A percentile compares a stretch with the other conserved stretches of the same genome.
Conservation (phyloP, 2,329 filamentous ascomycete species). For the Seiridium unicorne region DNA sequence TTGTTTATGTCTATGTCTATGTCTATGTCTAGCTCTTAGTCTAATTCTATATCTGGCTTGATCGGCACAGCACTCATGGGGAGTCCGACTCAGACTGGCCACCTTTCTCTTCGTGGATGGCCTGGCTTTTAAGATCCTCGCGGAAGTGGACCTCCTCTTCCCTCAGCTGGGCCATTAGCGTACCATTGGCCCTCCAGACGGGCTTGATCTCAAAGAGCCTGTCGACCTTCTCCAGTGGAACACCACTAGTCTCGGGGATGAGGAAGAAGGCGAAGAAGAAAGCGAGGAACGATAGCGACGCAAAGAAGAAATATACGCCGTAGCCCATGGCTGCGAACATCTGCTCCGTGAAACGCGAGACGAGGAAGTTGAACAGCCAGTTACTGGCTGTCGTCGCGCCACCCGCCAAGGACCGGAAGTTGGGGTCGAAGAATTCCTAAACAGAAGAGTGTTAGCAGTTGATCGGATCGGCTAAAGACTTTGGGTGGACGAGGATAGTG, state of each 20-base stretch:
- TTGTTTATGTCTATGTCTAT: too few relatives aligned
- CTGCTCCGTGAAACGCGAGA: constrained; percentile 50
- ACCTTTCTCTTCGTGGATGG: neutral
- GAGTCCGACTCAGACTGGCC: neutral
- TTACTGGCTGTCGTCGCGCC: constrained; percentile 52
- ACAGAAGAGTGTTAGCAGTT: neutral
- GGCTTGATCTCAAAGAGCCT: constrained; percentile 59
- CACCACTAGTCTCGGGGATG: constrained; percentile 43
- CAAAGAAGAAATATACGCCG: constrained; percentile 67
- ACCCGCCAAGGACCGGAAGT: constrained; percentile 1
- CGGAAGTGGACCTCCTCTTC: constrained; percentile 4
- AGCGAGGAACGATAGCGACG: constrained; percentile 64
- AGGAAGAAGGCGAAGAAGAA: constrained; percentile 66
- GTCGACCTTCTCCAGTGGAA: constrained; percentile 63
- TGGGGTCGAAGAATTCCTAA: constrained; percentile 7
- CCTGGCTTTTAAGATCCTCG: neutral
- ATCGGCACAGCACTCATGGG: neutral
- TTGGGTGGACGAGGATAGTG: neutral
- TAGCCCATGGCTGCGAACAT: constrained; percentile 59
- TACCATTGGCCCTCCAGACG: constrained; percentile 2
- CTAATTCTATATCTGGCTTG: neutral
- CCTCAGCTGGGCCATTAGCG: neutral
- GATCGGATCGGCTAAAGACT: neutral
- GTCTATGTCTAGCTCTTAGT: neutral
- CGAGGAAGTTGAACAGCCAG: constrained; percentile 74